Evolutionary conservation across 2,329 filamentous ascomycete species (phyloP), one percentile per base, ranked within the genome.

Genomic region (Cordyceps javanica): DNA sequence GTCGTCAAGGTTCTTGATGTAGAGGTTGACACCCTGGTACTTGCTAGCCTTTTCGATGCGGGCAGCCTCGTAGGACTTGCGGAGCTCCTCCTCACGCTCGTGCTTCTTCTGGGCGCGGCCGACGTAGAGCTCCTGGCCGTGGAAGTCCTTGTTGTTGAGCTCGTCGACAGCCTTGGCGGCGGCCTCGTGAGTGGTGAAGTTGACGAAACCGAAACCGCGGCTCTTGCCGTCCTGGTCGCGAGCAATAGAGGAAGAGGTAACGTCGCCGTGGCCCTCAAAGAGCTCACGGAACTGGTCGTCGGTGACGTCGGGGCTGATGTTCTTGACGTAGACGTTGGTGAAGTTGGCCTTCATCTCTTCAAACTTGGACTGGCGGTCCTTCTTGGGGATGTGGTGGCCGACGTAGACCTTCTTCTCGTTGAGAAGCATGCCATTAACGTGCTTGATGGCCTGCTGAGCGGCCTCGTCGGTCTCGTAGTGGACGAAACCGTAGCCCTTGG

Each of bases 281-380:
- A 97, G 82, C 62, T 87, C 83, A 67, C 91, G 91, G 86, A 99
- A 97, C 72, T 97, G 89, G 9, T 97, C 92, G 61, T 99, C 94
- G 60, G 85, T 88, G 63, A 88, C 90, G 50, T 97, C 93, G 36
- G 78, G 70, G 68, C 87, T 85, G 67, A 99, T 88, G 81, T 99
- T 99, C 87, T 99, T 99, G 80, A 99, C 90, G 79, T 99, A 99
- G 76, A 99, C 87, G 76, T 99, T 99, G 81, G 94, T 99, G 84
- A 95, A 99, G 83, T 99, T 99, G 76, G 94, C 94, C 88, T 99
- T 99, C 93, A 99, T 99, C 83, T 99, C 94, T 81, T 99, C 94
- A 68, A 97, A 97, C 81, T 99, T 99, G 90, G 91, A 96, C 85
- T 97, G 94, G 69, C 94, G 93, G 73, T 99, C 94, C 85, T 97